Conservation (phyloP, 2,329 filamentous ascomycete genomes). For the Talaromyces sp. region DNA sequence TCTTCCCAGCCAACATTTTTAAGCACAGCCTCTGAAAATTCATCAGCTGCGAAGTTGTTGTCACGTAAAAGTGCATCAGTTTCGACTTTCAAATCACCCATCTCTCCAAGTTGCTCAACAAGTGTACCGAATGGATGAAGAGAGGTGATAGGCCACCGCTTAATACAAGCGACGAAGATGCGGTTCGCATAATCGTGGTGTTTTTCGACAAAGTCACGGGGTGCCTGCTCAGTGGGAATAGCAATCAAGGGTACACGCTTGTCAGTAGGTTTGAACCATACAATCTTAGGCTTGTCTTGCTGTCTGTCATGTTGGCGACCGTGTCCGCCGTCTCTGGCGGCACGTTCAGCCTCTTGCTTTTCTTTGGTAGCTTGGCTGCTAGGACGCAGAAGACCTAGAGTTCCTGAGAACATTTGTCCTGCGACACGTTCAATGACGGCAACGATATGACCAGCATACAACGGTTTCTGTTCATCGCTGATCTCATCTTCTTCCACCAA, state of each 20-base stretch:
- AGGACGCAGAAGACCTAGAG: conserved; percentile 85
- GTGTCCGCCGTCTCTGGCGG: conserved; percentile 76
- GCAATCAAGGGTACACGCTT: conserved; percentile 98
- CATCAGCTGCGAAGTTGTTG: conserved; percentile 97
- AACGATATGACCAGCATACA: conserved; percentile 95
- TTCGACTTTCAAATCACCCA: conserved; percentile 96
- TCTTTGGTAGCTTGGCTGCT: conserved; percentile 99
- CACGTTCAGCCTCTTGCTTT: conserved; percentile 96
- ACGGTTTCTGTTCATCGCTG: conserved; percentile 94
- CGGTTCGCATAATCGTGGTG: conserved; percentile 96
- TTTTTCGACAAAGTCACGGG: conserved; percentile 96
- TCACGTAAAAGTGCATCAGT: conserved; percentile 94
- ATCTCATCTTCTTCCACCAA: conserved; percentile 98
- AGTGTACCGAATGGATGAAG: conserved; percentile 97
- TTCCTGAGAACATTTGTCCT: conserved; percentile 98
- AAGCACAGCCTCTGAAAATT: conserved; percentile 93
- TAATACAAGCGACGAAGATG: conserved; percentile 98
- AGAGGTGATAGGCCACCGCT: conserved; percentile 99
- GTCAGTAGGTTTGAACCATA: conserved; percentile 99
- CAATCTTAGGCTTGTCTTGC: conserved; percentile 98
- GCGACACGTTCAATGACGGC: conserved; percentile 95
- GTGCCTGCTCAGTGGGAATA: conserved; percentile 96
- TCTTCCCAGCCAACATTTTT: conserved; percentile 90
- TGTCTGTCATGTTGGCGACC: conserved; percentile 74
- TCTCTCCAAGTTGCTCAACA: conserved; percentile 92